Conservation (phyloP, 2,329 filamentous ascomycete genomes). For the Aspergillus calidoustus region DNA sequence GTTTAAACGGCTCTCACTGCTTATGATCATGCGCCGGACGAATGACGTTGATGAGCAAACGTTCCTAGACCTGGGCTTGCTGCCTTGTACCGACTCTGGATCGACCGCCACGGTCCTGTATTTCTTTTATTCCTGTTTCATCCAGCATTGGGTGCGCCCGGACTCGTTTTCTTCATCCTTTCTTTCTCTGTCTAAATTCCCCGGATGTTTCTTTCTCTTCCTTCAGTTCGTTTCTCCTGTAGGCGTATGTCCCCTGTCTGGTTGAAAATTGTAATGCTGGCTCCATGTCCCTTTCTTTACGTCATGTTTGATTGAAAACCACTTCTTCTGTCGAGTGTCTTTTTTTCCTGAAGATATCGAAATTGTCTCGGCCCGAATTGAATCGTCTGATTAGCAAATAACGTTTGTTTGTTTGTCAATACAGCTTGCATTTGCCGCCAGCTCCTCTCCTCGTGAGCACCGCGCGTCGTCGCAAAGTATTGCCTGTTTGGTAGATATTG, state of each 20-base stretch:
- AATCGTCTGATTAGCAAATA: background rate
- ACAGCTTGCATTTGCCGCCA: background rate
- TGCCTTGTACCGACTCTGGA: constrained; percentile 15
- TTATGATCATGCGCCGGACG: constrained; percentile 41
- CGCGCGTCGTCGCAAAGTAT: background rate
- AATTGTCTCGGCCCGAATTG: background rate
- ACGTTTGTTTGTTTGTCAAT: background rate
- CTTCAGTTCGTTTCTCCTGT: constrained; percentile 10
- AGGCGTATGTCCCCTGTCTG: constrained; percentile 11
- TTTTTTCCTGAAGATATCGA: background rate
- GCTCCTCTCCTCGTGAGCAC: background rate
- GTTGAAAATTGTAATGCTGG: background rate
- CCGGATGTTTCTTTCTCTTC: constrained; percentile 20
- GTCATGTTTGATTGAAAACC: background rate
- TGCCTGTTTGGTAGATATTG: background rate
- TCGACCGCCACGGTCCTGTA: constrained; percentile 13
- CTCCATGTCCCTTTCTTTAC: background rate
- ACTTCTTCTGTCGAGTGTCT: background rate
- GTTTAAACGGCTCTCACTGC: constrained; percentile 28
- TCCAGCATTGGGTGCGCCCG: constrained; percentile 31
- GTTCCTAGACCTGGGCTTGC: constrained; percentile 20
- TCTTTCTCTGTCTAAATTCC: constrained; percentile 24
- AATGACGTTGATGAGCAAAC: constrained; percentile 40
- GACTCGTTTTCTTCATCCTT: constrained; percentile 23
- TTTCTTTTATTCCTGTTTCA: constrained; percentile 20